Base-by-base conservation (phyloP, 2,329 filamentous ascomycete genomes). In the Pseudogymnoascus sp. region DNA sequence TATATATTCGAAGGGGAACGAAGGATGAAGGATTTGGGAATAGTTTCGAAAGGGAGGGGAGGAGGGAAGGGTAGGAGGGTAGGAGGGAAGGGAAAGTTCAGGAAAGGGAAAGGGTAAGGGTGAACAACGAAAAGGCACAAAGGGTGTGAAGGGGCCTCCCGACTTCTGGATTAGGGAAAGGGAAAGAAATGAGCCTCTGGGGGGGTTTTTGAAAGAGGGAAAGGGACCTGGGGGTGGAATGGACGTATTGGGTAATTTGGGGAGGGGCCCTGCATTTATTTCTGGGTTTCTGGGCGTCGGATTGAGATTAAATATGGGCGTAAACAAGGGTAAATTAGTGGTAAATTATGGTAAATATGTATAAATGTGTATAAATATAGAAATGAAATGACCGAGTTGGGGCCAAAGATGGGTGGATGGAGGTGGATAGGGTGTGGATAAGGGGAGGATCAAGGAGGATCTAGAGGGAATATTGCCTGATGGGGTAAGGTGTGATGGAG, bases 81-180 rank as follows among this genome's bases (percentile, higher is more conserved):
- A 26, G 19, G 19, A 19, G 19, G 29, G 29, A 31, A 63, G 29
- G 37, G 60, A 19, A 31, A 44, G 62, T 40, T 13, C 11, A 50
- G 26, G 59, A 19, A 19, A 19, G 19, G 19, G 19, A 19, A 61
- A 64, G 31, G 38, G 53, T 35, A 35, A 42, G 62, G 42, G 62
- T 65, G 61, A 19, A 19, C 19, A 19, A 37, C 40, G 11, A 42
- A 42, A 42, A 6, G 59, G 59, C 59, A 37, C 59, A 37, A 61
- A 38, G 59, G 21, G 35, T 26, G 8, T 26, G 59, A 61, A 42
- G 29, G 59, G 33, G 35, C 35, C 21, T 21, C n/a, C n/a, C 59
- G 21, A 61, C 24, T 4, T 16, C 10, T 13, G 40, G 21, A 21
- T 42, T 42, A 16, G 40, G 40, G 19, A 19, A 19, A 19, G 40